Evolutionary conservation across 148 eudicot species (phyloP).

Genomic region (Cornus florida): DNA sequence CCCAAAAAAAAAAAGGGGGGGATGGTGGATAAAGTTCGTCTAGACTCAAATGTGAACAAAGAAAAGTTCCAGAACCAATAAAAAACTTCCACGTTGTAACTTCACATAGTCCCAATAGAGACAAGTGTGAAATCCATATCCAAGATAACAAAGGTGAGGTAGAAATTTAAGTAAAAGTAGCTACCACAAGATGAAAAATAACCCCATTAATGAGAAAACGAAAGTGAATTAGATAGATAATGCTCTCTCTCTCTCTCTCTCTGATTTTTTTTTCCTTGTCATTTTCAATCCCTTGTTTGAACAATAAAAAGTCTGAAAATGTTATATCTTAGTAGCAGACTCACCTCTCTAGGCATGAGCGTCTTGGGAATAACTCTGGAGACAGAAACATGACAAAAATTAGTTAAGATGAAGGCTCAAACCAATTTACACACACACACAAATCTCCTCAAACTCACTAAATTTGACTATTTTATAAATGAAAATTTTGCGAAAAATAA

Average conservation of each 20-base stretch:
- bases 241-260: background rate
- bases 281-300: background rate
- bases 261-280: background rate
- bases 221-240: constrained; percentile 3
- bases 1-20: no score
- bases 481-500: background rate
- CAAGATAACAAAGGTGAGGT: constrained; percentile 18
- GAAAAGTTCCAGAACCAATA: background rate
- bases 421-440: background rate
- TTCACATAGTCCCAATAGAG: background rate
- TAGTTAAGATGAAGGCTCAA: background rate
- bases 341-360: constrained; percentile 48
- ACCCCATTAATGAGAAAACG: background rate
- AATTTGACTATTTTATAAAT: no score
- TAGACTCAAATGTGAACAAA: constrained; percentile 2
- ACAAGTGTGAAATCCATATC: constrained; percentile 6
- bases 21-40: constrained; percentile 7
- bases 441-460: background rate
- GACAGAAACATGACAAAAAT: constrained; percentile 30
- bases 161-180: constrained; percentile 15
- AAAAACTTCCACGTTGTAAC: constrained; percentile 1
- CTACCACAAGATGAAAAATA: constrained; percentile 7
- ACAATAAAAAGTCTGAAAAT: background rate
- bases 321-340: background rate
- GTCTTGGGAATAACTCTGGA: constrained; percentile 45